Base-by-base conservation (phyloP, 495 filamentous ascomycete species). In the Glonium stellatum region DNA sequence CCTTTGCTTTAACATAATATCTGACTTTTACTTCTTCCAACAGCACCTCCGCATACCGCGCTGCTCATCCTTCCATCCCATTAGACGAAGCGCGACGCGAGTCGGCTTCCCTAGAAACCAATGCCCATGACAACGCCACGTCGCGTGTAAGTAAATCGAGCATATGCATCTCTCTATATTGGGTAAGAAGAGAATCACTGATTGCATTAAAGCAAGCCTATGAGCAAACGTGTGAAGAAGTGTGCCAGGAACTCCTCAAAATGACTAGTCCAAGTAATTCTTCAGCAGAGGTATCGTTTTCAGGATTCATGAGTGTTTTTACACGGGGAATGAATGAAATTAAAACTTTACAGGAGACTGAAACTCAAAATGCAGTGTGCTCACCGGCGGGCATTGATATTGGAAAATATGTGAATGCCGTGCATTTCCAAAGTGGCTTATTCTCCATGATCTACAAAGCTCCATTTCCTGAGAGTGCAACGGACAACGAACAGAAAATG, bases 371-470 rank as follows among this genome's bases (percentile, higher is more conserved):
- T 1, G 58, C 59, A 27, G 46, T 49, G 10, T 53, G n/a, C 12
- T 52, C 25, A 36, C 53, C 66, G 15, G 69, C 69, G 5, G 77
- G 80, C n/a, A 77, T 83, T 52, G 68, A 69, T 9, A 86, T 97
- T 65, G 93, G 93, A 6, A 73, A 71, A 34, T 96, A 92, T 70
- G 69, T 67, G 23, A 77, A 84, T 48, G 95, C 89, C 67, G 76
- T 81, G 23, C 85, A 88, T 70, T 73, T 88, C 64, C 80, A 78
- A 54, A 83, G 84, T 58, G 93, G 95, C 23, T 75, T 93, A 8
- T 92, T 90, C 67, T 93, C 93, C 25, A 81, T 81, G 37, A 84
- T 99, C 50, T 97, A 92, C 75, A 83, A 79, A 63, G 79, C 85
- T 6, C 65, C 59, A 49, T 50, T 44, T 22, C 54, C 62, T 39